Conservation (phyloP, 2,329 filamentous ascomycete genomes). For the Moelleriella libera region DNA sequence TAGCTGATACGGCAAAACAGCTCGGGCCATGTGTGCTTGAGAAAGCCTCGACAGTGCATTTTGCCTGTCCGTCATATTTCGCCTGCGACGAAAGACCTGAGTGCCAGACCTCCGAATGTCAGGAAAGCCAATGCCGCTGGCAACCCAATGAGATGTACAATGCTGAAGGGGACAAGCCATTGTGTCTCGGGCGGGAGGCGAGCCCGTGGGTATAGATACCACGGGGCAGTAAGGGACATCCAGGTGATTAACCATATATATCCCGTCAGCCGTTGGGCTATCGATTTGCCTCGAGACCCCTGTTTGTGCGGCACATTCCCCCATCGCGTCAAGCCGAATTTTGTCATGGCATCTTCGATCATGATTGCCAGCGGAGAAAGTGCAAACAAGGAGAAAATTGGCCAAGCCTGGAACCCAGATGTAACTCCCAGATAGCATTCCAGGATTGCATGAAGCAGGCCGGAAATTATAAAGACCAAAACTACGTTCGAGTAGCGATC, state of each 20-base stretch:
- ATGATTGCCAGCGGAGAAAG: neutral
- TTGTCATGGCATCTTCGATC: neutral
- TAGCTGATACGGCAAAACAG: no score
- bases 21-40: no score
- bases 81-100: neutral
- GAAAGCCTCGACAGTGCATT: no score
- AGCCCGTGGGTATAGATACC: neutral
- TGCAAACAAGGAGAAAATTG: neutral
- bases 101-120: neutral
- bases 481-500: neutral
- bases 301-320: no score
- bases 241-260: constrained; percentile 1
- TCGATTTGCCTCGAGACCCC: neutral
- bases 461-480: neutral
- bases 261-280: neutral
- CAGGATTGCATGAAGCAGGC: neutral
- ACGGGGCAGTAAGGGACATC: constrained; percentile 1
- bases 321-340: no score
- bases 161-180: constrained; percentile 1
- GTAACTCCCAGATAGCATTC: neutral
- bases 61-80: neutral
- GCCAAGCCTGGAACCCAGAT: neutral
- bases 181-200: neutral
- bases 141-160: neutral
- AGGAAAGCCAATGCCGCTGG: neutral